These are phyloP conservation scores for Leccinum barrowsii DNA, from an alignment of 768 basidiomycete genomes.

Conservation along the genomic window DNA sequence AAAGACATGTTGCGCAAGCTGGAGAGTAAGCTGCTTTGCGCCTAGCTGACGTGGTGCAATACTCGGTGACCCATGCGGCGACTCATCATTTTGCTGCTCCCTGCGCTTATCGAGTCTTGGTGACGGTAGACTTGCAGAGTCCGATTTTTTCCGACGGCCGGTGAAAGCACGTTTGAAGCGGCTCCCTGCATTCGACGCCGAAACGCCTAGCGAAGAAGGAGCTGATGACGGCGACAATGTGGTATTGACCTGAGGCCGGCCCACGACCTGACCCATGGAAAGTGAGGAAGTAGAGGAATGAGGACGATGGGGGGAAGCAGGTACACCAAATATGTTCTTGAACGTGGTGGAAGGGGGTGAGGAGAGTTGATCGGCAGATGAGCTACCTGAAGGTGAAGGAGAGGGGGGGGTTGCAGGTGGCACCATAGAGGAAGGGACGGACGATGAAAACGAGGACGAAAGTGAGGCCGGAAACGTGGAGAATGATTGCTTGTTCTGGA, in stretches of 20 bases:
- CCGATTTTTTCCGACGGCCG: constrained; percentile 34
- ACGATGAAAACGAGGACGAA: constrained; percentile 44
- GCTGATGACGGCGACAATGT: constrained; percentile 27
- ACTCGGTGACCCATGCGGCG: constrained; percentile 7
- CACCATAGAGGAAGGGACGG: constrained; percentile 40
- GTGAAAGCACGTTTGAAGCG: constrained; percentile 31
- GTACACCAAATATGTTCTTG: constrained; percentile 30
- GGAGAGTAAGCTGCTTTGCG: constrained; percentile 36
- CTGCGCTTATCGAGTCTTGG: constrained; percentile 21
- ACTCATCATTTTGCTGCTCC: constrained; percentile 20
- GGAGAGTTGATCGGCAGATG: constrained; percentile 40
- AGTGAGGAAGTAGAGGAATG: constrained; percentile 25
- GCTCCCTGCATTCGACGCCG: constrained; percentile 22
- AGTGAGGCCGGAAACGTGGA: constrained; percentile 40
- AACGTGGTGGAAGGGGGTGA: constrained; percentile 34
- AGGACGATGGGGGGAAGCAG: constrained; percentile 24
- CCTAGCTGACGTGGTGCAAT: constrained; percentile 23
- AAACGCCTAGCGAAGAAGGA: constrained; percentile 20
- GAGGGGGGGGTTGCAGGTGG: constrained; percentile 35
- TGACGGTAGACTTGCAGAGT: constrained; percentile 17
- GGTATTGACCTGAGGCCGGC: constrained; percentile 28
- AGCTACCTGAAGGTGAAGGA: constrained; percentile 42
- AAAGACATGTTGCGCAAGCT: constrained; percentile 48
- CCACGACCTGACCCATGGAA: constrained; percentile 34
- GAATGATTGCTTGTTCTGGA: constrained; percentile 36